Evolutionary conservation across 2,329 filamentous ascomycete genomes (phyloP), one percentile per base, ranked within the genome.

Genomic region (Arthrobotrys pseudoclavata): DNA sequence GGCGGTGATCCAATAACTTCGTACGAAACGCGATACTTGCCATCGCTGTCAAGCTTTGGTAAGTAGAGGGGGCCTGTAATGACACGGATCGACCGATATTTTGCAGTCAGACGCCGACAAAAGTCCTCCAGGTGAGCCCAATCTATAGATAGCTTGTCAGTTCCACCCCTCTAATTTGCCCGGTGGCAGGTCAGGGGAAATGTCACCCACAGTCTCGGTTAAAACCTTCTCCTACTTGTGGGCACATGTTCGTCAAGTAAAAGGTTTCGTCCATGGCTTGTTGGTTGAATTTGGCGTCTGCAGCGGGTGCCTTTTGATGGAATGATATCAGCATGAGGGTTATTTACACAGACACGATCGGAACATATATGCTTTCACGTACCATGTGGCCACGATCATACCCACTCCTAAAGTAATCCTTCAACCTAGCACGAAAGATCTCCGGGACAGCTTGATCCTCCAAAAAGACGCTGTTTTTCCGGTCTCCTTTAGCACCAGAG

Each of bases 111-210:
- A 18, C 93, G 87, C 9, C 96, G 89, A 85, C 95, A 97, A 83
- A 98, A 99, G 83, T 97, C 95, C 85, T 99, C 96, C 80, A 99
- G 94, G 84, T 99, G 96, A 42, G 96, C 92, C 96, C 96, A 99
- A 88, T 99, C 62, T 68, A 52, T 26, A 45, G n/a, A 18, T 15
- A 42, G 15, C 15, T 9, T 20, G 60, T 50, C 26, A 34, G 31
- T 12, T 40, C 3, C 10, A n/a, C 10, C n/a, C 10, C 10, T 34
- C 29, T 18, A 53, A 18, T 12, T 26, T 26, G 4, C 5, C 3
- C 4, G 10, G 15, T 18, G 52, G 31, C 26, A 22, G 37, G 37
- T n/a, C 15, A 13, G 12, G 7, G 7, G 26, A 10, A 24, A 12
- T 15, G n/a, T 22, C 3, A 42, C 62, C n/a, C 55, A 71, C 67